Percentiles rank a stretch among this genome's conserved stretches.
Evolutionary conservation across 1,284 basidiomycete species (phyloP).

Genomic region (Boletellus sp.): DNA sequence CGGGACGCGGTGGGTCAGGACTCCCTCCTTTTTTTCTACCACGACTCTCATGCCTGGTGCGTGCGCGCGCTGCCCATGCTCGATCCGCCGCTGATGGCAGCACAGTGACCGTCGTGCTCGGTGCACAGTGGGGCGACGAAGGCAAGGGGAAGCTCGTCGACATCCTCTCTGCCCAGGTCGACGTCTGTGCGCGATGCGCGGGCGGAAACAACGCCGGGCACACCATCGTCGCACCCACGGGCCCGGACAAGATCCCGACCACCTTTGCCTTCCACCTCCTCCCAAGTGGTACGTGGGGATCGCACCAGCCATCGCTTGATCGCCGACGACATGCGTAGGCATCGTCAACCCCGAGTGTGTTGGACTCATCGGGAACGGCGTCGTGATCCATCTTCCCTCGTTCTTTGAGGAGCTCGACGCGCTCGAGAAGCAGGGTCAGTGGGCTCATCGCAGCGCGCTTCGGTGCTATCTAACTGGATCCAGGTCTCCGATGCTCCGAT

Average conservation of each 20-base stretch:
- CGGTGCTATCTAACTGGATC: constrained; percentile 6
- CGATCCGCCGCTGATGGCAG: constrained; percentile 7
- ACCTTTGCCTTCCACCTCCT: constrained; percentile 96
- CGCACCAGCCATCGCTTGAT: background rate
- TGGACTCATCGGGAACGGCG: constrained; percentile 90
- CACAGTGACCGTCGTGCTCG: constrained; percentile 74
- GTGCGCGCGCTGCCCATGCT: constrained; percentile 3
- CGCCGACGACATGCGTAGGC: constrained; percentile 44
- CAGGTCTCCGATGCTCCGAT: constrained; percentile 83
- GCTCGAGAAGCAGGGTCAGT: constrained; percentile 78
- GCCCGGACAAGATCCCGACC: constrained; percentile 63
- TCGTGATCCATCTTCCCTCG: constrained; percentile 93
- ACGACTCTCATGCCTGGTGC: constrained; percentile 27
- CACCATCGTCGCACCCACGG: constrained; percentile 88
- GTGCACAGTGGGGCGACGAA: constrained; percentile 94
- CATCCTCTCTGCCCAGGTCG: constrained; percentile 83
- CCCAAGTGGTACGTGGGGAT: constrained; percentile 68
- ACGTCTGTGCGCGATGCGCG: constrained; percentile 94
- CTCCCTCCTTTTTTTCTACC: constrained; percentile 8
- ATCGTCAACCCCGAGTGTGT: constrained; percentile 87
- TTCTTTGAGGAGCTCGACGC: constrained; percentile 94
- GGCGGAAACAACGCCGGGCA: constrained; percentile 99
- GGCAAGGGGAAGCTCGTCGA: constrained; percentile 96
- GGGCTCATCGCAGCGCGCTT: background rate
- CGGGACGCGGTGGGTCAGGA: constrained; percentile 10